Evolutionary conservation across 2,329 filamentous ascomycete species (phyloP), one percentile per base, ranked within the genome.

Genomic region (Neoascochyta sp.): DNA sequence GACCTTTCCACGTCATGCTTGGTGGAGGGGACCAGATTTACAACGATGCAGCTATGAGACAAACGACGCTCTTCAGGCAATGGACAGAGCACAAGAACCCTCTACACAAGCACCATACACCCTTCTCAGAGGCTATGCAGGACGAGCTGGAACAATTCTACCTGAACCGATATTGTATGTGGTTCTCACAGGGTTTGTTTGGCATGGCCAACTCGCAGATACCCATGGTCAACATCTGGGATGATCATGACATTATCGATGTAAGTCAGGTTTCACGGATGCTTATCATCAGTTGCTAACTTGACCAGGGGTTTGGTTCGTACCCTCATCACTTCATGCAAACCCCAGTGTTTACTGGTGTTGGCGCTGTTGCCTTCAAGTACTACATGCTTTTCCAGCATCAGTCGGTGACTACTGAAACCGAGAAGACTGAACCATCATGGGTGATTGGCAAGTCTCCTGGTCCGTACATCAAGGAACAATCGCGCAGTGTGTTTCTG

Each of bases 341-440:
- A 44, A 86, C 86, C 3, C 83, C 86, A 1, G 86, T 96, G 0
- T 94, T 98, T 58, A 83, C 81, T 2, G 92, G 93, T 0, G 65
- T 98, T 7, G 93, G 92, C 3, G 84, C 83, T 20, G 80, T 96
- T 27, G 90, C 90, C 0, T 96, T 92, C 75, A 98, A 98, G 62
- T 98, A 96, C 65, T 98, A 98, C 54, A 83, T 98, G 80, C 75
- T 98, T 7, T 98, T 98, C 68, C 92, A 98, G 62, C 92, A 98
- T 50, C 93, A 98, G 62, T 94, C 84, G 45, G 71, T 94, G 3
- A 68, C 78, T 1, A 77, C 81, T 24, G 92, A 98, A 66, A 87
- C 81, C 1, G 81, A 93, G 45, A 71, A 75, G 19, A 77, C 84
- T 3, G 93, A 98, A 61, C 86, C 90, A 2, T 95, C 87, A 56